Evolutionary conservation across 73 alveolate genomes (phyloP), one percentile per base, ranked within the genome.

Genomic region (Paramecium caudatum): DNA sequence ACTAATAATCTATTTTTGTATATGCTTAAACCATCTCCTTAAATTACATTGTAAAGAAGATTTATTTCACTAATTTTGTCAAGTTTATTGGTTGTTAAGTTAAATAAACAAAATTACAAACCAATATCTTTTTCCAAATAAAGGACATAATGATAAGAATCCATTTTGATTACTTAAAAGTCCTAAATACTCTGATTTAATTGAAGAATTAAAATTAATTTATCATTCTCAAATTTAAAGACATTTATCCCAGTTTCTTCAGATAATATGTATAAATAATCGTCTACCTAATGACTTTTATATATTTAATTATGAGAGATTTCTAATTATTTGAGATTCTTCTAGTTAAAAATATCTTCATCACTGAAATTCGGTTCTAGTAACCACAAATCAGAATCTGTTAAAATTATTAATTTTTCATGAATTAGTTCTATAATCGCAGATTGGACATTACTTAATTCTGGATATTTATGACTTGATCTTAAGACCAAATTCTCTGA

Each of bases 281-380:
- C 30, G n/a, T 55, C 80, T 27, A 55, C 46, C 16, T 27, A 27
- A 55, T 55, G 30, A 55, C 23, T 55, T 55, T 43, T 43, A 8
- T 27, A 55, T 55, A 37, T 43, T 10, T 55, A 23, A 55, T 55
- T 55, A 55, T 12, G 17, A 55, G 30, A 55, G 80, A 23, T 27
- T 25, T 23, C 30, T 23, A 43, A 27, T 43, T 2, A 55, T 3
- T 27, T 55, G 45, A 55, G 46, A 1, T 27, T 55, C 30, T 55
- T 55, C 80, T n/a, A n/a, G n/a, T n/a, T n/a, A 55, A 55, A 55
- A 5, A 55, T 55, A 21, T 55, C 30, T 23, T 55, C 46, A 16
- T 19, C 23, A 23, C 46, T 55, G n/a, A 55, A 55, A 55, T 55
- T 55, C 23, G 80, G 80, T 55, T 55, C 30, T 3, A 55, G 43